Conservation (phyloP, 768 basidiomycete genomes). For the Suillus plorans region DNA sequence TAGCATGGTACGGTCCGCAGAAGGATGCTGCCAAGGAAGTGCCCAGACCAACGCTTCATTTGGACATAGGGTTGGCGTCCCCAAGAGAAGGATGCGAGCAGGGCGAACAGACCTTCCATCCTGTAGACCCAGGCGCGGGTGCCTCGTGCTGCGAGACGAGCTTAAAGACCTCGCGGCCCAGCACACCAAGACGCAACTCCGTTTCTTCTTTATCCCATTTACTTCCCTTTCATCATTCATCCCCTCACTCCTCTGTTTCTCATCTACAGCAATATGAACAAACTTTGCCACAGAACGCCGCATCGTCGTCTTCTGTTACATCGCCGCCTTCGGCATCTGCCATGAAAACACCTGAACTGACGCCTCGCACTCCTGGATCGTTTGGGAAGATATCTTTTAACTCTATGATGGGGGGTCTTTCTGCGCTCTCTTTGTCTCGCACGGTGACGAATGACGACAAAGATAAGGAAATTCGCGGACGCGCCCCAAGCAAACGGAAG, state of each 20-base stretch:
- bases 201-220: conserved; percentile 25
- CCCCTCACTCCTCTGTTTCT: conserved; percentile 17
- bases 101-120: conserved; percentile 2
- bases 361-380: conserved; percentile 41
- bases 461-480: conserved; percentile 53
- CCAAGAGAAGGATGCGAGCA: conserved; percentile 16
- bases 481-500: conserved; percentile 42
- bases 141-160: conserved; percentile 6
- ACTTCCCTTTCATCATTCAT: conserved; percentile 25
- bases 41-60: not conserved
- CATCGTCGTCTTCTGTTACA: conserved; percentile 8
- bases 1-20: conserved; percentile 26
- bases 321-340: conserved; percentile 27
- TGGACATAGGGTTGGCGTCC: conserved; percentile 20
- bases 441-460: conserved; percentile 39
- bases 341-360: conserved; percentile 37
- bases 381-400: conserved; percentile 66
- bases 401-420: conserved; percentile 69
- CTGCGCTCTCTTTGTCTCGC: conserved; percentile 62
- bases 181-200: conserved; percentile 22
- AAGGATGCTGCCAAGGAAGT: conserved; percentile 22
- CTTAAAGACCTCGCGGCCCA: conserved; percentile 18
- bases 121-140: conserved; percentile 3
- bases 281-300: conserved; percentile 6
- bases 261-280: conserved; percentile 21